Evolutionary conservation across 1,284 basidiomycete species (phyloP).

Genomic region (Megacollybia platyphylla): DNA sequence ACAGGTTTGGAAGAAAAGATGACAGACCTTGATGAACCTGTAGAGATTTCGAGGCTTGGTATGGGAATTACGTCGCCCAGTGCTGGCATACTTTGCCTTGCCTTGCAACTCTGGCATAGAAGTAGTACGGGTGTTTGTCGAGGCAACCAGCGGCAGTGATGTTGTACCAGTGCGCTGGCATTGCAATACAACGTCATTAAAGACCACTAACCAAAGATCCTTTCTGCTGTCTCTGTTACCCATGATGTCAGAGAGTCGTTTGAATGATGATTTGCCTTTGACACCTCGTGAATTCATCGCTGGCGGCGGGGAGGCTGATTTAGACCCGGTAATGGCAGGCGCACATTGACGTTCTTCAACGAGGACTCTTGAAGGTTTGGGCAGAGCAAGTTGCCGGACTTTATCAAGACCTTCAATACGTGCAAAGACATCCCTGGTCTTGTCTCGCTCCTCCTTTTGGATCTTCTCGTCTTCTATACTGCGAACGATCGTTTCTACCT

Average conservation of each 20-base stretch:
- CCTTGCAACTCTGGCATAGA: constrained; percentile 71
- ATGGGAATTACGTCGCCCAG: constrained; percentile 57
- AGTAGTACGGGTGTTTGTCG: constrained; percentile 53
- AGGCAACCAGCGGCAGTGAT: constrained; percentile 69
- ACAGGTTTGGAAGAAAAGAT: constrained; percentile 2
- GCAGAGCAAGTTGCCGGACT: constrained; percentile 76
- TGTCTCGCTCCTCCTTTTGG: constrained; percentile 88
- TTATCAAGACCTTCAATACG: constrained; percentile 92
- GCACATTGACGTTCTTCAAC: constrained; percentile 65
- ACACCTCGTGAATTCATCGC: constrained; percentile 37
- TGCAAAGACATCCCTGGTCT: constrained; percentile 87
- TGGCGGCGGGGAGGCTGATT: constrained; percentile 37
- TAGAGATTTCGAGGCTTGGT: constrained; percentile 84
- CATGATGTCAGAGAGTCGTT: constrained; percentile 75
- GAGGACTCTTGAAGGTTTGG: constrained; percentile 81
- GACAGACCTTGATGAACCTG: constrained; percentile 66
- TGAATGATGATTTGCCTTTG: constrained; percentile 72
- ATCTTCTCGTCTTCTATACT: constrained; percentile 98
- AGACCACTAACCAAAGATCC: constrained; percentile 89
- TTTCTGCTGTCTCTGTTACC: constrained; percentile 58
- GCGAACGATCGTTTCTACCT: constrained; percentile 90
- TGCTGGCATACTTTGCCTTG: constrained; percentile 70
- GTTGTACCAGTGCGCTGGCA: constrained; percentile 89
- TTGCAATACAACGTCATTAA: constrained; percentile 89
- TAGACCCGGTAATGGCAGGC: constrained; percentile 15